Conservation (phyloP, 2,329 filamentous ascomycete genomes). For the Aspergillus piperis region DNA sequence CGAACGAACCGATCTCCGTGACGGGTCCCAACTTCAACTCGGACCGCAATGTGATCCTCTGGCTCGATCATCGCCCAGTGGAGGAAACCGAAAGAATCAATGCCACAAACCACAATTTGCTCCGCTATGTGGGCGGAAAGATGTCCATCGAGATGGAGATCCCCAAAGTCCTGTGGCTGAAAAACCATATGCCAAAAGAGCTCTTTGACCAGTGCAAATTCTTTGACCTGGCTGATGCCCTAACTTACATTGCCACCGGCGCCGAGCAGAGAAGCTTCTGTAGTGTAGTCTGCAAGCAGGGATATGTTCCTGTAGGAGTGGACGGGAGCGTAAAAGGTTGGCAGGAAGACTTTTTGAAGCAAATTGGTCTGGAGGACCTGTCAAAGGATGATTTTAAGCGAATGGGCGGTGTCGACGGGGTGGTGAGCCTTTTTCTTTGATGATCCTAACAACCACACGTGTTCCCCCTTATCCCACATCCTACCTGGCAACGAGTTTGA, state of each 20-base stretch:
- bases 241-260: constrained; percentile 92
- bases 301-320: constrained; percentile 92
- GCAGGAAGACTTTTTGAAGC: constrained; percentile 89
- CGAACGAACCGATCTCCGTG: constrained; percentile 86
- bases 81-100: constrained; percentile 94
- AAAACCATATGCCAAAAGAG: constrained; percentile 94
- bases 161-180: constrained; percentile 96
- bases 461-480: not conserved
- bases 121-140: constrained; percentile 93
- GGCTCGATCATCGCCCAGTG: constrained; percentile 92
- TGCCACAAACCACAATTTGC: constrained; percentile 83
- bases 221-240: constrained; percentile 88
- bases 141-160: constrained; percentile 99
- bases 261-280: constrained; percentile 92
- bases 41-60: constrained; percentile 92
- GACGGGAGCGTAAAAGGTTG: constrained; percentile 97
- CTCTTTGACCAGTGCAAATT: constrained; percentile 94
- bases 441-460: constrained; percentile 4
- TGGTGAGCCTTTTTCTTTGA: constrained; percentile 65
- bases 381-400: constrained; percentile 84
- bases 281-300: constrained; percentile 96
- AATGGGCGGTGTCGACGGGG: constrained; percentile 90
- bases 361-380: constrained; percentile 84
- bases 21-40: constrained; percentile 85
- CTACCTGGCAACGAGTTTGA: not conserved